Evolutionary conservation across 176 grass and related monocot species (phyloP).

Genomic region (Carex parvula): DNA sequence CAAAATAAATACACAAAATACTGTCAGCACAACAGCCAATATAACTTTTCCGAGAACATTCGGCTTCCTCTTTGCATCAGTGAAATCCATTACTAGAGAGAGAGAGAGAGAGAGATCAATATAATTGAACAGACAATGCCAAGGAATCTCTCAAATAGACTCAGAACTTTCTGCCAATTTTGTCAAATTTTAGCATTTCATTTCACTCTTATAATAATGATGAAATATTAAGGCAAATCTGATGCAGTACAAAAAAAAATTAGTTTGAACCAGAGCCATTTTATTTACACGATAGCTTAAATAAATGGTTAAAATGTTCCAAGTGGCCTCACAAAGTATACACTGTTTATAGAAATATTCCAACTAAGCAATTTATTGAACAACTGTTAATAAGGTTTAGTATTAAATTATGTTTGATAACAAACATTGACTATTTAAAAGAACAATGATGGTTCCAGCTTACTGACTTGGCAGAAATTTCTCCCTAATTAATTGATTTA

Average conservation of each 20-base stretch:
- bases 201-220: constrained; percentile 27
- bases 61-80: constrained; percentile 82
- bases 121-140: constrained; percentile 17
- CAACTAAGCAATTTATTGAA: neutral
- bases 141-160: constrained; percentile 24
- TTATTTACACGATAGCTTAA: neutral
- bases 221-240: constrained; percentile 24
- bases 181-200: constrained; percentile 16
- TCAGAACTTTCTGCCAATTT: neutral
- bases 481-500: neutral
- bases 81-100: constrained; percentile 77
- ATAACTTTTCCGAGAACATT: constrained; percentile 73
- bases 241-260: constrained; percentile 23
- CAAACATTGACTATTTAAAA: constrained; percentile 8
- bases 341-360: neutral
- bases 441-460: constrained; percentile 7
- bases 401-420: constrained; percentile 4
- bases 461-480: neutral
- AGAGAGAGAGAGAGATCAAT: constrained; percentile 29
- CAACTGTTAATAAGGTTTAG: neutral
- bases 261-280: neutral
- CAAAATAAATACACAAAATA: constrained; percentile 87
- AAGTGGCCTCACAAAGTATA: neutral
- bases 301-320: neutral
- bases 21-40: constrained; percentile 46